Evolutionary conservation across 1,284 basidiomycete species (phyloP), one percentile per base, ranked within the genome.

Genomic region (Pholiota adiposa): DNA sequence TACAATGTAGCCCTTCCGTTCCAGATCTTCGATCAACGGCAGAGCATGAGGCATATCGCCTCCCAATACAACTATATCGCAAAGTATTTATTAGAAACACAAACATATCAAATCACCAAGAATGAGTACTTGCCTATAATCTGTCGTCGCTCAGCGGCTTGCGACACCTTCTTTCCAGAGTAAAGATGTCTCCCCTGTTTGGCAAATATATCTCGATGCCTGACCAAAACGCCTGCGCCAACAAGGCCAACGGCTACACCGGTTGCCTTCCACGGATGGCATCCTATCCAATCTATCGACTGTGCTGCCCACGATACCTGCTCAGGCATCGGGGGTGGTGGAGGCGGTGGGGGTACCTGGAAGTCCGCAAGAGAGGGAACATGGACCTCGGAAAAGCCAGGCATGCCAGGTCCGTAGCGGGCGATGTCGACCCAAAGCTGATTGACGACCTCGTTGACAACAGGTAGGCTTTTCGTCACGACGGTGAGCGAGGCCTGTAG

Each of bases 1-100:
- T 41, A 95, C 86, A 66, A 93, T 88, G 68, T 89, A 94, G 0
- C 91, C 90, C 65, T 87, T 84, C 68, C 80, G 80, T 73, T 93
- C 89, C 41, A 95, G 78, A 61, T 89, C 86, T 52, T 83, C 70
- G 54, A 93, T 86, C 51, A 94, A 73, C 14, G 92, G 86, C 18
- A 84, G 77, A 11, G 85, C 91, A 51, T 89, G 79, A 0, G 87
- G 83, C 29, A 82, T 79, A 68, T 94, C 92, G 18, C 87, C 92
- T 41, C 93, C 93, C 49, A 94, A 81, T 21, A 94, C 82, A 50
- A 94, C 92, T 93, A 68, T 19, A 51, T n/a, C 4, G 61, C 41
- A 54, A n/a, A 48, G 54, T 49, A 44, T 63, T 67, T 38, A 60
- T 57, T 21, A 59, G 57, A 21, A 23, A 43, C 21, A 54, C 49